Evolutionary conservation across 1,284 basidiomycete species (phyloP).

Genomic region (Heliocybe sulcata): DNA sequence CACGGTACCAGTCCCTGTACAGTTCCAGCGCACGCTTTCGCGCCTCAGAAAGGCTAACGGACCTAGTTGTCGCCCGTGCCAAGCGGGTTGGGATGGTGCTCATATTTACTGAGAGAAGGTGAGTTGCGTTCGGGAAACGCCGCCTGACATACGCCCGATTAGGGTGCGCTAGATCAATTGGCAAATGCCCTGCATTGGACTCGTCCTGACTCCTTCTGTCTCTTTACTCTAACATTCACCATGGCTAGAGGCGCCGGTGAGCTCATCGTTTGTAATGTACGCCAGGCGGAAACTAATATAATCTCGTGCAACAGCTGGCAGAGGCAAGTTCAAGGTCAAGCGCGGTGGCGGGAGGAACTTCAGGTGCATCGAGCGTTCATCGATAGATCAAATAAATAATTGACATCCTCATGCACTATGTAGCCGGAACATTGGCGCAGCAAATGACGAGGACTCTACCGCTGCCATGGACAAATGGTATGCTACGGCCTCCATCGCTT

Average conservation of each 20-base stretch:
- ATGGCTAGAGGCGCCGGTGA: not conserved
- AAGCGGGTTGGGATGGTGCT: slow-evolving; percentile 90
- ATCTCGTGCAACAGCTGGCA: not conserved
- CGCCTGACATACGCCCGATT: slow-evolving; percentile 5
- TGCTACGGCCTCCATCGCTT: slow-evolving; percentile 5
- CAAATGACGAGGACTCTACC: slow-evolving; percentile 58
- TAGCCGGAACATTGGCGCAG: slow-evolving; percentile 46
- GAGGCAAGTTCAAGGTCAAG: slow-evolving; percentile 79
- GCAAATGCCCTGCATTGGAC: not conserved
- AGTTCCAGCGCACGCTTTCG: slow-evolving; percentile 68
- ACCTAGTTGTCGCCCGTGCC: slow-evolving; percentile 61
- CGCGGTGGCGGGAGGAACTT: slow-evolving; percentile 83
- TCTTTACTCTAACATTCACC: slow-evolving; percentile 13
- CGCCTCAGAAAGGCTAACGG: slow-evolving; percentile 59
- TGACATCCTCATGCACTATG: slow-evolving; percentile 6
- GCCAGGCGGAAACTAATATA: not conserved
- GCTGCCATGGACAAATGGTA: slow-evolving; percentile 45
- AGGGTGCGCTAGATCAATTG: not conserved
- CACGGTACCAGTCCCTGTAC: slow-evolving; percentile 91
- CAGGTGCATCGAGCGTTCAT: slow-evolving; percentile 36
- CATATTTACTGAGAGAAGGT: slow-evolving; percentile 37
- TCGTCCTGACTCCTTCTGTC: slow-evolving; percentile 18
- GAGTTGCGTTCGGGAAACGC: not conserved
- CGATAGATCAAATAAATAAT: slow-evolving; percentile 1
- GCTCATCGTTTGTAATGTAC: not conserved